These are phyloP conservation scores for Azolla pinnata DNA, from an alignment of 75 land plant genomes.

Conservation along the genomic window DNA sequence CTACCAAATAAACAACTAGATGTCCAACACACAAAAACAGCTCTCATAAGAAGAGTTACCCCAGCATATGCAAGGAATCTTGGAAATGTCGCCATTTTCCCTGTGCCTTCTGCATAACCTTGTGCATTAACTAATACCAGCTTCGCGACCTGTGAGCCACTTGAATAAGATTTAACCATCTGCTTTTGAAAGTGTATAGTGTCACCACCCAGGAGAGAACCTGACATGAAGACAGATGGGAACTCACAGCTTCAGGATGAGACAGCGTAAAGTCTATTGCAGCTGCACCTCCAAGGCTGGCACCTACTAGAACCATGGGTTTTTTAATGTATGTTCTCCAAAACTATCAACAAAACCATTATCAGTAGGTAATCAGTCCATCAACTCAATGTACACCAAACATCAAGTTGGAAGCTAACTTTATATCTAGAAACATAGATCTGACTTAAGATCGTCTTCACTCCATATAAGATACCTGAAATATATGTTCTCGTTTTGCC, in stretches of 20 bases:
- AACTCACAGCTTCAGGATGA: constrained; percentile 82
- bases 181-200: too few species aligned
- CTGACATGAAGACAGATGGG: too few species aligned
- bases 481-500: too few species aligned
- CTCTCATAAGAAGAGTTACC: too few species aligned
- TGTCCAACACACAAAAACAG: too few species aligned
- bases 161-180: too few species aligned
- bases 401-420: too few species aligned
- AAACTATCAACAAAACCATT: constrained; percentile 31
- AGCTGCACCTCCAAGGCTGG: constrained; percentile 97
- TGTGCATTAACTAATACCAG: constrained; percentile 83
- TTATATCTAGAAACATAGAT: too few species aligned
- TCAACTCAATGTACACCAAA: not conserved
- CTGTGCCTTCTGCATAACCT: constrained; percentile 88
- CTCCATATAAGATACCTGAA: too few species aligned
- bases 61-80: constrained; percentile 67
- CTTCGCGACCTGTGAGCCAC: constrained; percentile 55
- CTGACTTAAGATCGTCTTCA: too few species aligned
- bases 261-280: constrained; percentile 81
- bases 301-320: constrained; percentile 83
- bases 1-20: not conserved
- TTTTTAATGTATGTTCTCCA: constrained; percentile 71
- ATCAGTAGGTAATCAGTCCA: not conserved
- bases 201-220: too few species aligned
- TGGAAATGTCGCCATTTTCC: constrained; percentile 58